Percentiles rank a stretch among this genome's conserved stretches.
phyloP scores from a whole-genome alignment of 176 grass and related monocot species.

The Cenchrus purpureus region DNA sequence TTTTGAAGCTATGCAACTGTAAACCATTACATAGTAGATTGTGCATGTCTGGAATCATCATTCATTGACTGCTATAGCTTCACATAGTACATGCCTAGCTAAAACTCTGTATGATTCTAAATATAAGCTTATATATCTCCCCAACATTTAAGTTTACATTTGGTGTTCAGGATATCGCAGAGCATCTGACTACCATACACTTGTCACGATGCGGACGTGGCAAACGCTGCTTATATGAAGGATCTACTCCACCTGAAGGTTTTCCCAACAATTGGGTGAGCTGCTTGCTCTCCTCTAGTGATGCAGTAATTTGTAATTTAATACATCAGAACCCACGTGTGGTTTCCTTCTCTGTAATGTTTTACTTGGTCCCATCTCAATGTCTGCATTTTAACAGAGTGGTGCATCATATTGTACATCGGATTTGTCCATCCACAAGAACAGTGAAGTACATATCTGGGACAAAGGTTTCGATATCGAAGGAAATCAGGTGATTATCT shows the following conservation, averaged over 20 bases:
- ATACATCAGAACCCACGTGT: neutral
- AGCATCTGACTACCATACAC: slow-evolving; percentile 87
- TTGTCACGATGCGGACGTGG: slow-evolving; percentile 84
- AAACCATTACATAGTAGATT: neutral
- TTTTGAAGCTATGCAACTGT: slow-evolving; percentile 13
- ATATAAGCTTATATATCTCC: neutral
- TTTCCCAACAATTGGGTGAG: slow-evolving; percentile 93
- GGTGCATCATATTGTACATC: slow-evolving; percentile 88
- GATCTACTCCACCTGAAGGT: slow-evolving; percentile 78
- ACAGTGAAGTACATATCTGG: slow-evolving; percentile 88
- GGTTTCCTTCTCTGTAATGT: slow-evolving; percentile 19
- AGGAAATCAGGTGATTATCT: slow-evolving; percentile 67
- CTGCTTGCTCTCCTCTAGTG: slow-evolving; percentile 25
- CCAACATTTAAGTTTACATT: slow-evolving; percentile 11
- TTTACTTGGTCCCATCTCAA: slow-evolving; percentile 22
- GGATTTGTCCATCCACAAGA: slow-evolving; percentile 78
- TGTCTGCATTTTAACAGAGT: slow-evolving; percentile 53
- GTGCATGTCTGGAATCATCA: slow-evolving; percentile 12
- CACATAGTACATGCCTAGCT: neutral
- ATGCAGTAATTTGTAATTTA: neutral
- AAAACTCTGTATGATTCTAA: neutral
- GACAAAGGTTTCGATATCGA: slow-evolving; percentile 83
- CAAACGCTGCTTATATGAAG: slow-evolving; percentile 93
- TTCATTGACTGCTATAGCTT: neutral
- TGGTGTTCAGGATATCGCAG: slow-evolving; percentile 85